Base-by-base conservation (phyloP, 306 rosid genomes). In the barrel medic (Medicago truncatula) region DNA sequence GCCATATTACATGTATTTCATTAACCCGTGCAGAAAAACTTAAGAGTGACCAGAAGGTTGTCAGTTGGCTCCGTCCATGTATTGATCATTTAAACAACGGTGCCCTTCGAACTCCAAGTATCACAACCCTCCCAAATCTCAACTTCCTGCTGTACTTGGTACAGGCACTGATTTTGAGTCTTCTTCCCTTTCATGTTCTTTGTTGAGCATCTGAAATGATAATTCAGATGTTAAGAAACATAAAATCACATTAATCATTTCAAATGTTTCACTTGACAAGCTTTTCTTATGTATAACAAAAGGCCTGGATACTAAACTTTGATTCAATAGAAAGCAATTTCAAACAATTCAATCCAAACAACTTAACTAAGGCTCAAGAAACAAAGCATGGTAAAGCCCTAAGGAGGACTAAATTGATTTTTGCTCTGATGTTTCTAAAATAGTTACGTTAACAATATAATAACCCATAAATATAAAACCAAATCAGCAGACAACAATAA, bases 141-240 rank as follows among this genome's bases (percentile, higher is more conserved):
- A 79, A 77, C 78, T 83, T 64, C 76, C 78, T 56, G 78, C 78
- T 8, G 76, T 41, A 75, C 54, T 73, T 23, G 83, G 75, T 79
- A 75, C 71, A 0, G 81, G 23, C 70, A 75, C 83, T 16, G 83
- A 31, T 62, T 83, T 83, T 1, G 86, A 83, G 83, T 83, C 83
- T 49, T 79, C 84, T 17, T 58, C 81, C 49, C 43, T 76, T 75
- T 83, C 86, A 65, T 83, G 81, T 71, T 83, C 86, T 75, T 83
- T 83, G 60, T 83, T 83, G 41, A 83, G 84, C 81, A 83, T 76
- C 87, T 83, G 74, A 40, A 81, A 66, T 68, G 71, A 62, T 64
- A 77, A 23, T 39, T 71, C 41, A 43, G 20, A 69, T 43, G 57
- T 62, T 49, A 59, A 16, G 18, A 70, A 46, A 60, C 70, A 63